These are phyloP conservation scores for Botryotinia calthae DNA, from an alignment of 2,329 filamentous ascomycete species.

Conservation along the genomic window DNA sequence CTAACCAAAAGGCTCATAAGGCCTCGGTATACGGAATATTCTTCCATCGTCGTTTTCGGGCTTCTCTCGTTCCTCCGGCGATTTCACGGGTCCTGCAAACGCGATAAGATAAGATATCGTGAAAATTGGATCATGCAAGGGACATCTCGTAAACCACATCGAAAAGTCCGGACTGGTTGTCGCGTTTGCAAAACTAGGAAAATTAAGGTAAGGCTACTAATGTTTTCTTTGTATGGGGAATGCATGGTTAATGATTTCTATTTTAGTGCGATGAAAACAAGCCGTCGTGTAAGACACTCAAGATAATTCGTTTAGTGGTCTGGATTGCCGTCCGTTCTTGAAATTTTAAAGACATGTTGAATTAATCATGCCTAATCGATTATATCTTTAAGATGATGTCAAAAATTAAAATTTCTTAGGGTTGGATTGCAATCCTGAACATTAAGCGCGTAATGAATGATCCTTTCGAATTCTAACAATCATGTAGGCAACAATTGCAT, in stretches of 20 bases:
- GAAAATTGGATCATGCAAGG: conserved; percentile 1
- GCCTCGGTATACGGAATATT: neutral
- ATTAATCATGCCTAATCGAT: neutral
- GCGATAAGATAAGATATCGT: neutral
- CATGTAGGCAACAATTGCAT: conserved; percentile 40
- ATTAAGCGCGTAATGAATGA: neutral
- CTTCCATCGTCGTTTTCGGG: neutral
- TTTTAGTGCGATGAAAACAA: conserved; percentile 43
- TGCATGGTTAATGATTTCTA: neutral
- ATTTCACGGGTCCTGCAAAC: neutral
- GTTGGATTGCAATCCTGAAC: neutral
- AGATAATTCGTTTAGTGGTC: neutral
- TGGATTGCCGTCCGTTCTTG: neutral
- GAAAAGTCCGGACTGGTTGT: conserved; percentile 44
- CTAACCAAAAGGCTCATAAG: neutral
- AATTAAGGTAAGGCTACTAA: conserved; percentile 40
- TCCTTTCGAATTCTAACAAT: neutral
- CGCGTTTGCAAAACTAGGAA: conserved; percentile 43
- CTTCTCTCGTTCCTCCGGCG: neutral
- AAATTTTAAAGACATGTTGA: neutral
- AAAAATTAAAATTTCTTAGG: neutral
- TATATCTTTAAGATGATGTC: neutral
- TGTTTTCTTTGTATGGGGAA: neutral
- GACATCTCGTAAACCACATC: conserved; percentile 18
- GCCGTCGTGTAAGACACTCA: conserved; percentile 37